These are phyloP conservation scores for Podaxis rugospora DNA, from an alignment of 768 basidiomycete species.

Conservation along the genomic window DNA sequence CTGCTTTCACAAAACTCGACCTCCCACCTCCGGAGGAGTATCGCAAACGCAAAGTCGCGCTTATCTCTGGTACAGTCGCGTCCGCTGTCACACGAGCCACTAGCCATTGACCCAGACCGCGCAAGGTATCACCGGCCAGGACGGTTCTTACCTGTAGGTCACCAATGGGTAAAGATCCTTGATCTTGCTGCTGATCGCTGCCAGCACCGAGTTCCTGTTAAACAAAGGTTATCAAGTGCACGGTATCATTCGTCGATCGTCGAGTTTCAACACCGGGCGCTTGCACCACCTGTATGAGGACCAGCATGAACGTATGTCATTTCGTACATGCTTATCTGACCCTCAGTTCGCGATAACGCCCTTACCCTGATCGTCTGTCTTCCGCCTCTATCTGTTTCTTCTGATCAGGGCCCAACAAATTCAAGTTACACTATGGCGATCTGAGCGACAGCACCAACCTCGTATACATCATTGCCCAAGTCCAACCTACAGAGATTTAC, in stretches of 20 bases:
- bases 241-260: slow-evolving; percentile 94
- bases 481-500: slow-evolving; percentile 95
- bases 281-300: slow-evolving; percentile 92
- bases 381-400: background rate
- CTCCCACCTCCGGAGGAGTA: slow-evolving; percentile 80
- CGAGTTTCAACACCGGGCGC: slow-evolving; percentile 96
- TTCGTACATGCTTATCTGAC: background rate
- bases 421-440: slow-evolving; percentile 89
- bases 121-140: slow-evolving; percentile 91
- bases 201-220: slow-evolving; percentile 78
- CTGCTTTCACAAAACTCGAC: slow-evolving; percentile 46
- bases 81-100: background rate
- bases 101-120: slow-evolving; percentile 1
- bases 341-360: background rate
- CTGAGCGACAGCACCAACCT: slow-evolving; percentile 95
- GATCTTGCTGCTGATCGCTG: background rate
- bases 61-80: slow-evolving; percentile 72
- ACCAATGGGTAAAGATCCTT: background rate
- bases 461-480: slow-evolving; percentile 92
- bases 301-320: slow-evolving; percentile 78
- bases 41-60: slow-evolving; percentile 85
- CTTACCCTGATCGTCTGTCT: background rate
- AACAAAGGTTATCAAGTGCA: slow-evolving; percentile 90
- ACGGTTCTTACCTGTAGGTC: slow-evolving; percentile 89
- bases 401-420: slow-evolving; percentile 59